A percentile compares a stretch with the other conserved stretches of the same genome.
Conservation (phyloP, 2,329 filamentous ascomycete genomes). For the Lasiodiplodia sp. region DNA sequence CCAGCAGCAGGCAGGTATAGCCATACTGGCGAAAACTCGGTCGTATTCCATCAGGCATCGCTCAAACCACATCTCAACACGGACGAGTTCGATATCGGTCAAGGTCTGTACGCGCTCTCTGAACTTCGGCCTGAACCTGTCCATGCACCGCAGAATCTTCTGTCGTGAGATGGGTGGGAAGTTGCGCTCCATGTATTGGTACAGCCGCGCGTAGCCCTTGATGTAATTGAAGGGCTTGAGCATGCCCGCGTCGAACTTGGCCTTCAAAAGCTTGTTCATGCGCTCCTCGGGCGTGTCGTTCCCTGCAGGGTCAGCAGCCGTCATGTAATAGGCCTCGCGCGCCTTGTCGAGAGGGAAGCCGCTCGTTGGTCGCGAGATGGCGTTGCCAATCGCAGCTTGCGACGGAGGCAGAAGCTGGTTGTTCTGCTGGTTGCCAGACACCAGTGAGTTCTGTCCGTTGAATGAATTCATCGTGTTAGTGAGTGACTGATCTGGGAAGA, state of each 20-base stretch:
- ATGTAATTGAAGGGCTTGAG: conserved; percentile 98
- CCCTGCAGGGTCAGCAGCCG: conserved; percentile 92
- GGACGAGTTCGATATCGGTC: conserved; percentile 91
- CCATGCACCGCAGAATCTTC: conserved; percentile 89
- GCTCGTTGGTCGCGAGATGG: conserved; percentile 68
- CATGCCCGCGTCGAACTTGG: conserved; percentile 94
- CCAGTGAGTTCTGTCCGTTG: conserved; percentile 41
- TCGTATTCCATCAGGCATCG: conserved; percentile 96
- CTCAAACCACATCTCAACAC: conserved; percentile 99
- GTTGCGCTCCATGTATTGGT: conserved; percentile 89
- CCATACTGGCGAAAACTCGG: conserved; percentile 98
- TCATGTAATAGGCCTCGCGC: conserved; percentile 90
- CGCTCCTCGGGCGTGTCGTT: conserved; percentile 87
- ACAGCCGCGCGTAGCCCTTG: conserved; percentile 89
- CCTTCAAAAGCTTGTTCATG: conserved; percentile 91
- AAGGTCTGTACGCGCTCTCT: conserved; percentile 90
- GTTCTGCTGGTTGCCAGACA: conserved; percentile 53
- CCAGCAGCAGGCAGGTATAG: conserved; percentile 97
- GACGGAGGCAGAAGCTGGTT: conserved; percentile 50
- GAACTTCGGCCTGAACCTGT: conserved; percentile 94
- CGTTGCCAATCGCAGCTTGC: conserved; percentile 57
- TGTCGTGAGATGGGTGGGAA: conserved; percentile 83
- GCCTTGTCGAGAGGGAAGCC: conserved; percentile 72
- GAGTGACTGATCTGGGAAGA: conserved; percentile 67
- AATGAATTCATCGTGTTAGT: conserved; percentile 53